These are phyloP conservation scores for Hemileccinum impolitum DNA, from an alignment of 768 basidiomycete genomes.

Conservation along the genomic window DNA sequence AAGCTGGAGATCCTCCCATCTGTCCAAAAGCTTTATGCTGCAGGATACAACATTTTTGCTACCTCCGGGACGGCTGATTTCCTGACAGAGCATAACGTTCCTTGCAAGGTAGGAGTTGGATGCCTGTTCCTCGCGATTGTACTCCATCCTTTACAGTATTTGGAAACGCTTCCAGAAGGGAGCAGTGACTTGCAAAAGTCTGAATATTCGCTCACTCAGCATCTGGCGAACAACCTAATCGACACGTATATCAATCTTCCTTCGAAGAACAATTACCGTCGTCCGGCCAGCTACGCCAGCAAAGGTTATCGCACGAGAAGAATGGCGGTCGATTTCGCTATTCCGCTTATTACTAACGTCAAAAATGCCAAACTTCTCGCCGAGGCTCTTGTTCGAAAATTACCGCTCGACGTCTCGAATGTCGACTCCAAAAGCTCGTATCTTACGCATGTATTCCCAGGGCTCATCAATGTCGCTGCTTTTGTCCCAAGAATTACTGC, in stretches of 20 bases:
- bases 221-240: constrained; percentile 94
- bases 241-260: constrained; percentile 99
- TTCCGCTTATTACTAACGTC: constrained; percentile 96
- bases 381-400: constrained; percentile 85
- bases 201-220: constrained; percentile 96
- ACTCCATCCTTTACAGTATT: constrained; percentile 52
- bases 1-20: constrained; percentile 95
- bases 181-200: constrained; percentile 83
- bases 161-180: constrained; percentile 81
- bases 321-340: constrained; percentile 98
- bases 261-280: constrained; percentile 95
- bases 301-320: constrained; percentile 96
- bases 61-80: constrained; percentile 98
- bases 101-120: constrained; percentile 71
- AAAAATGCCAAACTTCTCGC: constrained; percentile 97
- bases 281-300: constrained; percentile 95
- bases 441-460: constrained; percentile 85
- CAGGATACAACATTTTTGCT: constrained; percentile 95
- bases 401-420: constrained; percentile 86
- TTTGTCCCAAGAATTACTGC: constrained; percentile 73
- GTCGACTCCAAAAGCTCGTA: constrained; percentile 96
- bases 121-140: not conserved
- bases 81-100: constrained; percentile 92
- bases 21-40: constrained; percentile 89
- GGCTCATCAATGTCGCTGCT: constrained; percentile 82